A percentile compares a stretch with the other conserved stretches of the same genome.
Evolutionary conservation across 2,329 filamentous ascomycete species (phyloP).

Genomic region (Penicillium sp.): DNA sequence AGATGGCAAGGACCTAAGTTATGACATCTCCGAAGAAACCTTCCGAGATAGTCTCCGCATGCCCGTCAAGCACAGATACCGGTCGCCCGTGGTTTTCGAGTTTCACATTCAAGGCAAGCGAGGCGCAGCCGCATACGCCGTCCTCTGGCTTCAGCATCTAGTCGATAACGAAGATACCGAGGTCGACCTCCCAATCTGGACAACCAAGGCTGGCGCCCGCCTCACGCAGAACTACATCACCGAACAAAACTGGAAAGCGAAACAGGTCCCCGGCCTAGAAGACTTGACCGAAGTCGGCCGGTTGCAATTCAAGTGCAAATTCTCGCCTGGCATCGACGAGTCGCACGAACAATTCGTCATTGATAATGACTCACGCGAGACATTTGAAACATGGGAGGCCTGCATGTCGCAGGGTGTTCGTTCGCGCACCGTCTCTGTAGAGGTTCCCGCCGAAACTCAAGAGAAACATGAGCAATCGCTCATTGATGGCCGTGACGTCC

Average conservation of each 20-base stretch:
- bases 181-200: slow-evolving; percentile 90
- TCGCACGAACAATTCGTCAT: slow-evolving; percentile 81
- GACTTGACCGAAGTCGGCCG: slow-evolving; percentile 80
- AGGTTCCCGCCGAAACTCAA: slow-evolving; percentile 73
- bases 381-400: slow-evolving; percentile 91
- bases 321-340: slow-evolving; percentile 88
- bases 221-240: slow-evolving; percentile 93
- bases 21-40: slow-evolving; percentile 58
- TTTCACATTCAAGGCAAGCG: slow-evolving; percentile 73
- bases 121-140: slow-evolving; percentile 72
- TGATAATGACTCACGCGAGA: slow-evolving; percentile 88
- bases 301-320: slow-evolving; percentile 76
- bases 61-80: slow-evolving; percentile 87
- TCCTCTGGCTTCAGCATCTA: slow-evolving; percentile 84
- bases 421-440: slow-evolving; percentile 67
- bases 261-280: slow-evolving; percentile 69
- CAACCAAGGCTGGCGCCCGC: slow-evolving; percentile 72
- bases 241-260: slow-evolving; percentile 68
- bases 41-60: slow-evolving; percentile 67
- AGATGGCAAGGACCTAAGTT: slow-evolving; percentile 63
- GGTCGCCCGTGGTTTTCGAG: slow-evolving; percentile 87
- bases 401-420: slow-evolving; percentile 87
- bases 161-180: slow-evolving; percentile 76
- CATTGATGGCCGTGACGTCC: slow-evolving; percentile 76
- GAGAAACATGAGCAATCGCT: slow-evolving; percentile 81